Base-by-base conservation (phyloP, 1,284 basidiomycete genomes). In the Cryptococcus floricola region DNA sequence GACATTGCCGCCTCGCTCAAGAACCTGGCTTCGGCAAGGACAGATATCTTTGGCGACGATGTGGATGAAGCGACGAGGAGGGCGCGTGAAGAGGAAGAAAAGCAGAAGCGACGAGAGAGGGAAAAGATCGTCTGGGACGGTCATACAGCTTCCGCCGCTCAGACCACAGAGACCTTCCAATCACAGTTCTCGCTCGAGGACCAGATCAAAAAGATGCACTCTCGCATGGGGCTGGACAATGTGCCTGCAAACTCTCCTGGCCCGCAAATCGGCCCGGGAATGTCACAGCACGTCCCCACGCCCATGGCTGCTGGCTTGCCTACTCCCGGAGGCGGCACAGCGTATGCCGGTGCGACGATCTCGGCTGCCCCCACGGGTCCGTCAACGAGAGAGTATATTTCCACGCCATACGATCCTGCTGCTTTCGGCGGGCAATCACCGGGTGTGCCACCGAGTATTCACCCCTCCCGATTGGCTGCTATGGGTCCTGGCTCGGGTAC, bases 51-150 rank as follows among this genome's bases (percentile, higher is more conserved):
- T 77, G 91, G 91, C 72, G 89, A 87, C 9, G 91, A 79, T 53
- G 64, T 72, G 54, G 91, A 94, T 72, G 92, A 95, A 70, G 91
- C 90, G 64, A 81, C 86, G 59, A 82, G 91, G 57, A 89, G 88
- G 79, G 81, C 81, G 51, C 87, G 91, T 68, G 91, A 94, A 60
- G 90, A 90, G 53, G 87, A 88, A 63, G 89, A 91, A 70, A 81
- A 83, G 53, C 83, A 86, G 61, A 83, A 83, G 65, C 80, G 89
- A 63, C 87, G 84, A 71, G 91, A 93, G 74, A 85, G 85, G 71
- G 92, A 94, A 77, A 93, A 89, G 75, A 88, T 90, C 63, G 87
- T 94, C 56, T 96, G 93, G 92, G 92, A 96, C 76, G 93, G 92
- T 68, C 92, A 95, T 75, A 92, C 91, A 3, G 87, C 89, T 49